A percentile compares a stretch with the other conserved stretches of the same genome.
Evolutionary conservation across 352 stramenopile species (phyloP).

Genomic region (Globisporangium paroecandrum): DNA sequence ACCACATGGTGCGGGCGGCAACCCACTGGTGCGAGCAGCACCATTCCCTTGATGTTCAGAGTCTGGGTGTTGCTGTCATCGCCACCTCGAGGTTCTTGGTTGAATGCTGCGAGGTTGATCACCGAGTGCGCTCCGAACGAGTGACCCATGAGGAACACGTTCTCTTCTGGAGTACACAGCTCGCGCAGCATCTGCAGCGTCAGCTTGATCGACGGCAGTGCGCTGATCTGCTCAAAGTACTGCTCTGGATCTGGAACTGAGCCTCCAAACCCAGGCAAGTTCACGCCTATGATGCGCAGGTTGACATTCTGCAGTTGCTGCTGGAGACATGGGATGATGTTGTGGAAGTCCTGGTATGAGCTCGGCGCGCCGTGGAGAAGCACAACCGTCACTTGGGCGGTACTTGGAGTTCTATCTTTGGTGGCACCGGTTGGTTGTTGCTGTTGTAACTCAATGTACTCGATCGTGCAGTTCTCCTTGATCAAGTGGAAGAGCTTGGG

Average conservation of each 20-base stretch:
- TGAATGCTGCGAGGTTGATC: constrained; percentile 41
- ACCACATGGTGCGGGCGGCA: constrained; percentile 43
- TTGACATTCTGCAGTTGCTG: constrained; percentile 1
- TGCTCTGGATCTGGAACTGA: constrained; percentile 24
- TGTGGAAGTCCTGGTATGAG: constrained; percentile 36
- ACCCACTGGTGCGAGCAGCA: constrained; percentile 35
- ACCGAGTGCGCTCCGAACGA: constrained; percentile 50
- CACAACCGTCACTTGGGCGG: constrained; percentile 26
- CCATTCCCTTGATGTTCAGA: constrained; percentile 32
- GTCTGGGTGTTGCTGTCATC: not conserved
- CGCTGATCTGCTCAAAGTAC: constrained; percentile 36
- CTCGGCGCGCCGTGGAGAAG: constrained; percentile 40
- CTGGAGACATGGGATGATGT: constrained; percentile 30
- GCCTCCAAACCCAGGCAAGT: constrained; percentile 33
- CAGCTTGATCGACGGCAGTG: constrained; percentile 26
- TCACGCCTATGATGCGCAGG: constrained; percentile 30
- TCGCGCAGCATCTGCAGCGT: constrained; percentile 28
- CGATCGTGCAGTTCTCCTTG: constrained; percentile 10
- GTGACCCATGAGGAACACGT: constrained; percentile 45
- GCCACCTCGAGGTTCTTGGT: constrained; percentile 12
- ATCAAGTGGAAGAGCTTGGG: constrained; percentile 10
- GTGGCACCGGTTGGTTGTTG: too few species aligned
- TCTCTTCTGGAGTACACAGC: constrained; percentile 24
- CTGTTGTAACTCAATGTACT: constrained; percentile 22
- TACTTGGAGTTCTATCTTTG: not conserved